Evolutionary conservation across 805 yeast genomes (phyloP), one percentile per base, ranked within the genome.

Genomic region (Kodamaea nitidulidarum): DNA sequence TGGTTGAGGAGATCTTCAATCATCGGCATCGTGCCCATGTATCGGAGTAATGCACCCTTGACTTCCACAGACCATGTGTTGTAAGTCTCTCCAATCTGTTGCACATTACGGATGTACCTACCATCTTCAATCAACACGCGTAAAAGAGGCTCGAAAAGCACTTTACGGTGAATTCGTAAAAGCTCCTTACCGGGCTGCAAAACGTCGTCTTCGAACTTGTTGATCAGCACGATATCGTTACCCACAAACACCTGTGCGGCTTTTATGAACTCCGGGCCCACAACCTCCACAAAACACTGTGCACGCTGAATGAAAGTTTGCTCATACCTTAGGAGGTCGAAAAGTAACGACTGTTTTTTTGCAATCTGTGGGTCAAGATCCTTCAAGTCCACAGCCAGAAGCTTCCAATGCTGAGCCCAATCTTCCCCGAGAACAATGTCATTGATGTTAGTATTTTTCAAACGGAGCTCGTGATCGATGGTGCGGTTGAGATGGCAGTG

Each of bases 341-440:
- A 88, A 3, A 85, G 73, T 41, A 81, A 78, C 40, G 86, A 81
- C 55, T 87, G 95, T 26, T 78, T 70, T 50, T 77, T 78, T n/a
- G 79, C 67, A 39, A 78, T 76, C 8, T 60, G 56, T 8, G 71
- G 71, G 38, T 72, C 78, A 6, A 76, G 61, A n/a, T 65, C 71
- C 15, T 67, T 56, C 18, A 80, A 52, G 35, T 79, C 82, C 16
- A 74, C 78, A 2, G 71, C 68, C 0, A 81, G 67, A 10, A 81
- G 47, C 35, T 75, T 70, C 88, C 87, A 81, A 49, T 79, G 81
- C 7, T 76, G 69, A 0, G 79, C 76, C 88, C 88, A 81, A 42
- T 78, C 78, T 55, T 50, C 67, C 46, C 53, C 77, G 35, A 70
- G 55, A 9, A 45, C 45, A 24, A 56, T 42, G 12, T 54, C 49